These are phyloP conservation scores for Acanthamoeba polyphaga DNA, from an alignment of 208 protist species.

Conservation along the genomic window DNA sequence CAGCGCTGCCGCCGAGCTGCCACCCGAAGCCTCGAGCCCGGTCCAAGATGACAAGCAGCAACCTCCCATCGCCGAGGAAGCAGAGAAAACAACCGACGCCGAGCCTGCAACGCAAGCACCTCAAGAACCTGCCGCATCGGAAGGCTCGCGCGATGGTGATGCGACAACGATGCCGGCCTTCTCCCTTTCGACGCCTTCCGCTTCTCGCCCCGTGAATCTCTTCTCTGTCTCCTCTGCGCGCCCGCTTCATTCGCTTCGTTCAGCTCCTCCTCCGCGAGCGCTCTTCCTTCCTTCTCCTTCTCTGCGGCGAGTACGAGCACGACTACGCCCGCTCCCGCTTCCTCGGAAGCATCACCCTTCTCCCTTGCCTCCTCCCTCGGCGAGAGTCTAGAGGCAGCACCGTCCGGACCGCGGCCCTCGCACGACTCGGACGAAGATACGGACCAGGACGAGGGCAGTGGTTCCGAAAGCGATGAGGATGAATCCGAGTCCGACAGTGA, in stretches of 20 bases:
- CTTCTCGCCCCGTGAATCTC: not conserved
- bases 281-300: not conserved
- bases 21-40: not conserved
- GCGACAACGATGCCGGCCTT: not conserved
- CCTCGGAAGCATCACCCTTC: not conserved
- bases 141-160: too few relatives aligned
- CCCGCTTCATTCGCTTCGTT: not conserved
- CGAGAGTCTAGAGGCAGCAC: not conserved
- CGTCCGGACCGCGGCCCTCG: not conserved
- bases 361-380: not conserved
- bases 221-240: not conserved
- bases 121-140: too few relatives aligned
- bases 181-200: not conserved
- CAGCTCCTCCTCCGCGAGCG: not conserved
- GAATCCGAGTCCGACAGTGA: not conserved
- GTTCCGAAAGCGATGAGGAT: not conserved
- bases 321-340: not conserved
- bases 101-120: too few relatives aligned
- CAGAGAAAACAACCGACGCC: too few relatives aligned
- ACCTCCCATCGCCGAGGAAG: too few relatives aligned
- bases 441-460: not conserved
- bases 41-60: not conserved
- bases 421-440: not conserved
- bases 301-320: not conserved
- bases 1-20: not conserved